phyloP scores from a whole-genome alignment of 805 yeast genomes.

The Ogataea haglerorum region DNA sequence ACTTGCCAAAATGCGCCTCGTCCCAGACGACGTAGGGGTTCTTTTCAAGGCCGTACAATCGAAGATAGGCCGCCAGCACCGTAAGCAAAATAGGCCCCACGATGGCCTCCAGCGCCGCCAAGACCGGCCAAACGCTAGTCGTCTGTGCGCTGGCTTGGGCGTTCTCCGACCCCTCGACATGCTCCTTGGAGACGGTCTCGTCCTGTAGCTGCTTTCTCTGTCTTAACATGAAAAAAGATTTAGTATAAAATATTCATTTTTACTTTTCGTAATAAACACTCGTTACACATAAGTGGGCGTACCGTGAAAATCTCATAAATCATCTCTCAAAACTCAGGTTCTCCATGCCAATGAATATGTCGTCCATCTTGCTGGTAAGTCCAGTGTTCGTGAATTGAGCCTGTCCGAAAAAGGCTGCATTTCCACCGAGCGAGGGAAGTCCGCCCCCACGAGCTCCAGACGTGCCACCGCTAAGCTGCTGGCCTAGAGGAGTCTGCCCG shows the following conservation, averaged over 20 bases:
- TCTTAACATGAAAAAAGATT: constrained; percentile 3
- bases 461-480: constrained; percentile 16
- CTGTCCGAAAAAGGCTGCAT: constrained; percentile 20
- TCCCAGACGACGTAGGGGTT: constrained; percentile 76
- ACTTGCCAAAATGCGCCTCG: constrained; percentile 92
- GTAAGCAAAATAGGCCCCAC: constrained; percentile 45
- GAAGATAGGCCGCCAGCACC: constrained; percentile 45
- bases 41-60: constrained; percentile 57
- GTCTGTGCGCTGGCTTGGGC: background rate
- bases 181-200: background rate
- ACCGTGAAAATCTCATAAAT: constrained; percentile 6
- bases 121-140: background rate
- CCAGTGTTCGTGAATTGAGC: constrained; percentile 30
- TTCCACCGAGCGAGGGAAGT: constrained; percentile 14
- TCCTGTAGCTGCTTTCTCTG: background rate
- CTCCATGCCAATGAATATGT: constrained; percentile 29
- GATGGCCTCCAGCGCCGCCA: constrained; percentile 28
- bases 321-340: constrained; percentile 27
- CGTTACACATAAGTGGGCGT: constrained; percentile 14
- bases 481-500: constrained; percentile 20
- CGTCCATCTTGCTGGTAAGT: constrained; percentile 23
- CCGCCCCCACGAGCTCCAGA: constrained; percentile 14
- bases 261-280: constrained; percentile 9
- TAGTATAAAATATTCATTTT: background rate
- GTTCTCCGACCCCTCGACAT: too few species aligned